Evolutionary conservation across 192 early-diverging fungal genomes (phyloP).

Genomic region (Podila minutissima): DNA sequence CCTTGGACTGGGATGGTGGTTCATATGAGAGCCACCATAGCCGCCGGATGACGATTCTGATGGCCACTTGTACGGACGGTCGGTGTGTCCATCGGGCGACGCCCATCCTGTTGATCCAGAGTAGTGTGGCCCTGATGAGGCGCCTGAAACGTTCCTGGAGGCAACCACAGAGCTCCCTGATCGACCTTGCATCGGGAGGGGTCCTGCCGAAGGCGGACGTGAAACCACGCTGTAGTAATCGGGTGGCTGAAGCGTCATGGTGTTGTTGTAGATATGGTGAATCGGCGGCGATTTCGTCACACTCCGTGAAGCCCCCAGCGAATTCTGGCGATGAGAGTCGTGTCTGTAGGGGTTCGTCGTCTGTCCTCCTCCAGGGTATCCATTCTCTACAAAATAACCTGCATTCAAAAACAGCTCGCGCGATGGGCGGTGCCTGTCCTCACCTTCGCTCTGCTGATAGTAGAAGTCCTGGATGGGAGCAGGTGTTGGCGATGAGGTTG

Average conservation of each 20-base stretch:
- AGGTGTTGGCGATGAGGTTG: slow-evolving; percentile 30
- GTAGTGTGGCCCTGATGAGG: slow-evolving; percentile 6
- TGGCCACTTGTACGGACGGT: neutral
- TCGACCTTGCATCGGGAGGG: neutral
- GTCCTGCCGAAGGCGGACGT: slow-evolving; percentile 16
- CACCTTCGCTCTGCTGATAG: slow-evolving; percentile 7
- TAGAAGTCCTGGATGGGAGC: slow-evolving; percentile 2
- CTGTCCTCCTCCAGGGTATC: neutral
- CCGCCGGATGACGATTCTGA: slow-evolving; percentile 4
- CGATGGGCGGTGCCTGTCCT: neutral
- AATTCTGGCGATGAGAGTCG: neutral
- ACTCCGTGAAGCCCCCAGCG: slow-evolving; percentile 7
- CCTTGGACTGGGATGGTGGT: slow-evolving; percentile 12
- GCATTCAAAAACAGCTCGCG: slow-evolving; percentile 16
- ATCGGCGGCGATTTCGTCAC: slow-evolving; percentile 21
- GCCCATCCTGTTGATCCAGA: neutral
- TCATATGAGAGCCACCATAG: slow-evolving; percentile 1
- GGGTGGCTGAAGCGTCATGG: slow-evolving; percentile 10
- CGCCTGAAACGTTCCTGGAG: slow-evolving; percentile 1
- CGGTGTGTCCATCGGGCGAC: no score
- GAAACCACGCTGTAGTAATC: slow-evolving; percentile 15
- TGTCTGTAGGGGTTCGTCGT: neutral
- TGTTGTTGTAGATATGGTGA: slow-evolving; percentile 7
- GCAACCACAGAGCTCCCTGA: neutral
- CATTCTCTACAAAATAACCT: neutral